phyloP scores from a whole-genome alignment of 2,329 filamentous ascomycete genomes.

The Albophoma yamanashiensis region DNA sequence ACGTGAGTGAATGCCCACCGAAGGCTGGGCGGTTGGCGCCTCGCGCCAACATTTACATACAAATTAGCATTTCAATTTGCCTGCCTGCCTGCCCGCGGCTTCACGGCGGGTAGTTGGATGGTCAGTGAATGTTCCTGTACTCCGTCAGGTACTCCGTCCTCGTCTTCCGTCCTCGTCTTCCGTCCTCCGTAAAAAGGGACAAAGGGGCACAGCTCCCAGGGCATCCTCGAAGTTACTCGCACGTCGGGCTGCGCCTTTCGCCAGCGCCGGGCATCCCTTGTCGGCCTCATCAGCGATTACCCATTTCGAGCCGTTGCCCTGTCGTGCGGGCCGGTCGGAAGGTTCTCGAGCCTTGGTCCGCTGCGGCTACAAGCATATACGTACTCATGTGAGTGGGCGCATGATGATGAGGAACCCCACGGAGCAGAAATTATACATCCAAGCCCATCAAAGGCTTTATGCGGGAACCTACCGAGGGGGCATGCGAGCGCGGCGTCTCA shows the following conservation, averaged over 20 bases:
- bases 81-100: too few species aligned
- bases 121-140: too few species aligned
- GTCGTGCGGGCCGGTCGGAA: not conserved
- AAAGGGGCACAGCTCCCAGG: too few species aligned
- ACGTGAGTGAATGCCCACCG: too few species aligned
- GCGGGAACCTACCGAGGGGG: not conserved
- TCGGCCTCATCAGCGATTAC: not conserved
- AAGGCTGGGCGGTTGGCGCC: not conserved
- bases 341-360: not conserved
- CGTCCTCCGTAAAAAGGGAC: too few species aligned
- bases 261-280: not conserved
- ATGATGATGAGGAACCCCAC: not conserved
- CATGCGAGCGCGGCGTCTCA: not conserved
- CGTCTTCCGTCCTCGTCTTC: too few species aligned
- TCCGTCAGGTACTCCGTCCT: too few species aligned
- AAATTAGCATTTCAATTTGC: too few species aligned
- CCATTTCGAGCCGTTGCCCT: not conserved
- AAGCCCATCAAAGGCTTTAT: not conserved
- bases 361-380: not conserved
- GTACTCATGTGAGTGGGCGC: not conserved
- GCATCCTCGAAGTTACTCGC: too few species aligned
- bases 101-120: too few species aligned
- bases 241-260: not conserved
- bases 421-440: not conserved
- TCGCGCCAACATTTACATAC: too few species aligned